Base-by-base conservation (phyloP, 768 basidiomycete genomes). In the Rhodosporidiobolus odoratus region DNA sequence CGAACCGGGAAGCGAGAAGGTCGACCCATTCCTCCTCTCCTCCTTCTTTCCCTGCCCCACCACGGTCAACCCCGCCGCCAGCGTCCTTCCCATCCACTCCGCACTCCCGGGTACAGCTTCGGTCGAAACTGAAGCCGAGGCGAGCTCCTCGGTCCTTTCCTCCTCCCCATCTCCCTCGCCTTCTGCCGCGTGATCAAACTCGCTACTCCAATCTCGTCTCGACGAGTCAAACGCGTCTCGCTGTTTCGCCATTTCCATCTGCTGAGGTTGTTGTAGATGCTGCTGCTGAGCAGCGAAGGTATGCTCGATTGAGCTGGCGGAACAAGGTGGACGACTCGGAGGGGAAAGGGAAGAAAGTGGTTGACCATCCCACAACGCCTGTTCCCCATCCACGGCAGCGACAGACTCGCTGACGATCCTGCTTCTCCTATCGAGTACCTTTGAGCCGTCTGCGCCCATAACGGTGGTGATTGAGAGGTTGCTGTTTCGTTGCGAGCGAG, bases 71-170 rank as follows among this genome's bases (percentile, higher is more conserved):
- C 47, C 66, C 66, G 37, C 43, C 38, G 6, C 32, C 64, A 4
- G 68, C 70, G 52, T 47, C 40, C 3, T 48, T 75, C 21, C 64
- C 58, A 17, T 63, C 60, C 32, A 75, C 63, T 67, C 30, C 35
- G 68, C 60, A n/a, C 15, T 21, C 34, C 17, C 27, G 58, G 43
- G 43, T 43, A 43, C 43, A n/a, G 6, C 45, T 8, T 17, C 50
- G 10, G 2, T 32, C 12, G 8, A 7, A 32, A 30, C 40, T 30
- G 38, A 38, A 6, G 16, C 10, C 15, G 7, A 4, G 21, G 15
- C 12, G 43, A 8, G 27, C 15, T 48, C 21, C 53, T 37, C 40
- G 37, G 27, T 25, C n/a, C 40, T 21, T 6, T 48, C 41, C 23
- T 27, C 35, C 4, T 19, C 35, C 6, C 16, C 32, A 21, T 66